phyloP scores from a whole-genome alignment of 2,329 filamentous ascomycete genomes.

The Aspergillus floridensis region DNA sequence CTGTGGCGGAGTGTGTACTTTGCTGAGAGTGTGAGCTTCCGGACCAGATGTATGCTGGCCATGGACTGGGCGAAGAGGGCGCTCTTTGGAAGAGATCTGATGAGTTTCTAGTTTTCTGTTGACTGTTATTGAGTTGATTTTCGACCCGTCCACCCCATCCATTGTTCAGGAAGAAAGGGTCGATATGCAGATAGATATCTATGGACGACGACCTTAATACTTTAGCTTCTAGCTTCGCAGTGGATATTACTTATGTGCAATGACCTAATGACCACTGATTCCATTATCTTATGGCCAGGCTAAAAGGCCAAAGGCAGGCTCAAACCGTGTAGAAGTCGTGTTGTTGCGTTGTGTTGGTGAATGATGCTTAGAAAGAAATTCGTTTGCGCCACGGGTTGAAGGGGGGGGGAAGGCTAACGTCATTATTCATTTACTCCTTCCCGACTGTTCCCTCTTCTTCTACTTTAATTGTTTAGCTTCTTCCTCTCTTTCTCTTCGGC shows the following conservation, averaged over 20 bases:
- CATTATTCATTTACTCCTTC: conserved; percentile 1
- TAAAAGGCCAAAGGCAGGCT: too few relatives aligned
- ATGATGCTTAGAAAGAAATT: too few relatives aligned
- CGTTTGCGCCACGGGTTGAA: background rate
- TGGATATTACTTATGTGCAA: too few relatives aligned
- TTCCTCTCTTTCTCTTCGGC: background rate
- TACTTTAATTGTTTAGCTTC: background rate
- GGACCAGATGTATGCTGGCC: conserved; percentile 81
- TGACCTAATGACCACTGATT: too few relatives aligned
- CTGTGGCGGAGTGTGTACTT: conserved; percentile 97
- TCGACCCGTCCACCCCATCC: background rate
- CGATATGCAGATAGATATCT: too few relatives aligned
- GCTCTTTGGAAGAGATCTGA: conserved; percentile 76
- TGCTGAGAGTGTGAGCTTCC: conserved; percentile 90
- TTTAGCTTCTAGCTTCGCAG: too few relatives aligned
- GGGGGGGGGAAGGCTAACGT: conserved; percentile 5
- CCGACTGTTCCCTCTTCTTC: background rate
- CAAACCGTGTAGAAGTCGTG: too few relatives aligned
- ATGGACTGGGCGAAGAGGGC: conserved; percentile 99
- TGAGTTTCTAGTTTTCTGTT: conserved; percentile 47
- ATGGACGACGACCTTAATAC: too few relatives aligned
- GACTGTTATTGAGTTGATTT: background rate
- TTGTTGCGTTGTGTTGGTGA: too few relatives aligned
- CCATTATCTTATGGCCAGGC: too few relatives aligned
- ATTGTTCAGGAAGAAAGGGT: too few relatives aligned